Evolutionary conservation across 495 filamentous ascomycete genomes (phyloP).

Genomic region (Lasiosphaeria ovina): DNA sequence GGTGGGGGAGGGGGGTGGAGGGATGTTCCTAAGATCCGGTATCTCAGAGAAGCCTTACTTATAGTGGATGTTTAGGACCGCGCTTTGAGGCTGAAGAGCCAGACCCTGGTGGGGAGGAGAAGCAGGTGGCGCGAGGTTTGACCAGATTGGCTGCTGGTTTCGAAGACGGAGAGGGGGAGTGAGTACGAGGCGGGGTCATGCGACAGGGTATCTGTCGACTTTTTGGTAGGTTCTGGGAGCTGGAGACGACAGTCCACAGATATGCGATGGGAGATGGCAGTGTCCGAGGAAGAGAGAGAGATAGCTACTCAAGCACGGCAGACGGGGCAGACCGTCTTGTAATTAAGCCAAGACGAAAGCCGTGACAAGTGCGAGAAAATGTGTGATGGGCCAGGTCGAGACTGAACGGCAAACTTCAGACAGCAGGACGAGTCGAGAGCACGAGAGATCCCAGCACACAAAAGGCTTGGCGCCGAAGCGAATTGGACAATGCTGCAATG

Average conservation of each 20-base stretch:
- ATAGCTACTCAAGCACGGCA: no score
- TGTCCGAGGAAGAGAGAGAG: no score
- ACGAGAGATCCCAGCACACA: conserved; percentile 11
- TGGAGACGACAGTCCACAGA: not conserved
- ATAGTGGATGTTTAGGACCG: not conserved
- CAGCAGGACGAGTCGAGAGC: conserved; percentile 6
- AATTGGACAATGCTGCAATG: conserved; percentile 19
- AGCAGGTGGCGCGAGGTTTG: not conserved
- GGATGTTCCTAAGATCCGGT: not conserved
- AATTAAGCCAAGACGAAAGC: not conserved
- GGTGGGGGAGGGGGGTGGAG: no score
- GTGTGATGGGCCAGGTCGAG: not conserved
- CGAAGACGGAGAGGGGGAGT: conserved; percentile 1
- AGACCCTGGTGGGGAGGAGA: not conserved
- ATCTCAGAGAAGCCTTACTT: not conserved
- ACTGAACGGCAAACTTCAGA: conserved; percentile 7
- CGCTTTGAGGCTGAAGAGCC: not conserved
- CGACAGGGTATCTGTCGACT: conserved; percentile 1
- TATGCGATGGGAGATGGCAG: not conserved
- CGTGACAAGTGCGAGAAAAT: not conserved
- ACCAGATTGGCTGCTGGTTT: not conserved
- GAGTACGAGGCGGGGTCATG: not conserved
- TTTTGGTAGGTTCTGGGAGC: not conserved
- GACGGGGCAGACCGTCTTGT: no score
- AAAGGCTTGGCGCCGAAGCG: conserved; percentile 21